Evolutionary conservation across 2,329 filamentous ascomycete species (phyloP).

Genomic region (Calonectria pseudoturangicola): DNA sequence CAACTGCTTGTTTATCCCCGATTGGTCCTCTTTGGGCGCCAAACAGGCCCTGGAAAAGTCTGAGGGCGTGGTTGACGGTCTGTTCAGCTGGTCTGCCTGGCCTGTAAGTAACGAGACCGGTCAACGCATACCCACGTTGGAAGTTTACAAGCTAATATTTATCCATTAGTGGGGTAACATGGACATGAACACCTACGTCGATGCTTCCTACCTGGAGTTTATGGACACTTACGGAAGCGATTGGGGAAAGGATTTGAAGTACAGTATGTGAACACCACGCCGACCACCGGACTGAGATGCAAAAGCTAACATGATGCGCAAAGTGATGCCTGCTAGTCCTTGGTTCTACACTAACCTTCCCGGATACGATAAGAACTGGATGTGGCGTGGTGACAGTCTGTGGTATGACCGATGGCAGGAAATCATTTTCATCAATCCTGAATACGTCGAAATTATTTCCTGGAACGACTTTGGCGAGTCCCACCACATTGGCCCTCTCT

Average conservation of each 20-base stretch:
- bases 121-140: neutral
- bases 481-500: slow-evolving; percentile 23
- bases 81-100: slow-evolving; percentile 36
- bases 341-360: slow-evolving; percentile 32
- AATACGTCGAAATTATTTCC: slow-evolving; percentile 28
- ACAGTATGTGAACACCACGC: neutral
- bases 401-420: slow-evolving; percentile 30
- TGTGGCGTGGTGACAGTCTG: slow-evolving; percentile 12
- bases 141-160: neutral
- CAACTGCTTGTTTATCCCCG: slow-evolving; percentile 23
- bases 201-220: slow-evolving; percentile 31
- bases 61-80: slow-evolving; percentile 15
- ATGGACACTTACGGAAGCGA: neutral
- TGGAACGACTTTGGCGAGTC: slow-evolving; percentile 29
- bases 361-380: slow-evolving; percentile 31
- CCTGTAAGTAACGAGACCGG: slow-evolving; percentile 5
- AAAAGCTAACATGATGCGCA: neutral
- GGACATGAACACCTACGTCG: slow-evolving; percentile 32
- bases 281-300: neutral
- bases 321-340: slow-evolving; percentile 29
- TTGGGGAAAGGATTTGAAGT: slow-evolving; percentile 18
- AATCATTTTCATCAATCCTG: slow-evolving; percentile 26
- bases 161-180: slow-evolving; percentile 4
- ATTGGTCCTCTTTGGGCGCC: slow-evolving; percentile 36
- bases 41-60: slow-evolving; percentile 21